phyloP scores from a whole-genome alignment of 2,329 filamentous ascomycete species.

The Epicoccum sorghinum region DNA sequence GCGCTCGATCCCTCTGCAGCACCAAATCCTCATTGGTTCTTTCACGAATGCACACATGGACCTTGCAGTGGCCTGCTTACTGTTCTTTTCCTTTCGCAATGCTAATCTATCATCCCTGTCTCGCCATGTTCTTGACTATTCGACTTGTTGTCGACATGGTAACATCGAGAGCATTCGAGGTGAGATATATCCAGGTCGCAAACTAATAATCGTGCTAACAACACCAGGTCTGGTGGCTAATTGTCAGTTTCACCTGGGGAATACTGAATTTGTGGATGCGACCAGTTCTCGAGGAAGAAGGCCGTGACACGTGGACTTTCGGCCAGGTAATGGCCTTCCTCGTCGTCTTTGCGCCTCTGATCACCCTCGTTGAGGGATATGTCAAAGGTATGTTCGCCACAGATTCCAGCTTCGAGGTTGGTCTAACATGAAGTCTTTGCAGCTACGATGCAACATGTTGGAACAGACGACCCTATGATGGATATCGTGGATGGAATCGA shows the following conservation, averaged over 20 bases:
- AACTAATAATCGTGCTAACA: neutral
- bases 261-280: conserved; percentile 9
- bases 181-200: neutral
- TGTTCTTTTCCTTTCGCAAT: neutral
- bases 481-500: conserved; percentile 1
- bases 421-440: neutral
- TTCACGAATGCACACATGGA: conserved; percentile 1
- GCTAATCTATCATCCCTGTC: conserved; percentile 5
- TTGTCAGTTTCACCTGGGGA: conserved; percentile 13
- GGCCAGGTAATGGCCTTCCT: conserved; percentile 16
- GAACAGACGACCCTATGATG: neutral
- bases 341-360: conserved; percentile 9
- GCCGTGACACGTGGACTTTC: conserved; percentile 13
- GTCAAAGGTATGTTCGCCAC: neutral
- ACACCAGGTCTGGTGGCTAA: conserved; percentile 14
- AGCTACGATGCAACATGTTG: neutral
- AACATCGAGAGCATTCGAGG: conserved; percentile 15
- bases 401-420: neutral
- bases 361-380: conserved; percentile 9
- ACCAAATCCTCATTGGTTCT: neutral
- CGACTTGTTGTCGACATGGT: conserved; percentile 7
- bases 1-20: conserved; percentile 1
- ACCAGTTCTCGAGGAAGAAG: conserved; percentile 1
- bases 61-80: neutral
- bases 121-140: neutral